phyloP scores from a whole-genome alignment of 805 yeast species.

The Wickerhamiella lipophila region DNA sequence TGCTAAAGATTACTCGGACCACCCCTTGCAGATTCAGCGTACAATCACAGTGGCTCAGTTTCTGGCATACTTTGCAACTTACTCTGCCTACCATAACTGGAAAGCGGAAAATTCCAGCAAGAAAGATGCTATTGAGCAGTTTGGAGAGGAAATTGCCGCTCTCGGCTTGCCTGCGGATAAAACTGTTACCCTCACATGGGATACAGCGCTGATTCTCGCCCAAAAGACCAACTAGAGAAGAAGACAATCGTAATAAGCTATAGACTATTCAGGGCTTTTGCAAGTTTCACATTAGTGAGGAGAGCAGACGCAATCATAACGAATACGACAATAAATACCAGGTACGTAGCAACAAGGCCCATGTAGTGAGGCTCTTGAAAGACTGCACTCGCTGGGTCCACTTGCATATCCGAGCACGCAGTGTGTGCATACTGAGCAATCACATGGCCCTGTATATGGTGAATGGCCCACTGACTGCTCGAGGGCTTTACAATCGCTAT shows the following conservation, averaged over 20 bases:
- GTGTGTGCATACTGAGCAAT: not conserved
- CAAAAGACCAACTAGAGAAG: not conserved
- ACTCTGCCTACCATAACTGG: conserved; percentile 61
- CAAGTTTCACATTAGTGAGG: not conserved
- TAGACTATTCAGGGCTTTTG: not conserved
- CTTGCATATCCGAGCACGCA: not conserved
- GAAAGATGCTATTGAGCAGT: conserved; percentile 20
- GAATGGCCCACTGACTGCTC: not conserved
- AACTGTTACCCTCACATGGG: conserved; percentile 35
- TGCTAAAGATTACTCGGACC: conserved; percentile 9
- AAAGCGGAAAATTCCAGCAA: conserved; percentile 35
- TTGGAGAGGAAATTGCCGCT: conserved; percentile 31
- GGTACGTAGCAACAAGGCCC: not conserved
- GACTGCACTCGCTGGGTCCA: not conserved
- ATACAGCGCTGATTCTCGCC: conserved; percentile 30
- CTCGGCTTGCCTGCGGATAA: conserved; percentile 38
- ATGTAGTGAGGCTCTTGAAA: not conserved
- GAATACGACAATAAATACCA: not conserved
- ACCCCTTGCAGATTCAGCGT: conserved; percentile 20
- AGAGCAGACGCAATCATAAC: not conserved
- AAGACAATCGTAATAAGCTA: not conserved
- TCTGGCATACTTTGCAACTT: conserved; percentile 46
- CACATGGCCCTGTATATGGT: not conserved
- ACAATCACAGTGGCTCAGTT: conserved; percentile 34
- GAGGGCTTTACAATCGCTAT: not conserved